Percentiles rank a stretch among this genome's conserved stretches.
These are phyloP conservation scores for Bocquillonia castaneifolia DNA, from an alignment of 441 rosid species.

Conservation along the genomic window DNA sequence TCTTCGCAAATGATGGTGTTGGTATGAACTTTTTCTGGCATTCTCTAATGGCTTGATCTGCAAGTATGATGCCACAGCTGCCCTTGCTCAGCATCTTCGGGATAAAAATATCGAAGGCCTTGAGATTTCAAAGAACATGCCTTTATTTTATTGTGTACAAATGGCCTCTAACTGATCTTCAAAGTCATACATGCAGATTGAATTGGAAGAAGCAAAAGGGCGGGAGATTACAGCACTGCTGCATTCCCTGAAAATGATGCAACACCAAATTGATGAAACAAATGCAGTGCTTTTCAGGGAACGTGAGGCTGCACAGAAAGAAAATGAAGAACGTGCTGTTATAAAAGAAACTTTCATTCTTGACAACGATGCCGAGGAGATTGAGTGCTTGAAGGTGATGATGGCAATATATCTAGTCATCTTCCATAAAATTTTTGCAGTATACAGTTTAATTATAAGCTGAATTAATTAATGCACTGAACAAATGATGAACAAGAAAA, in stretches of 20 bases:
- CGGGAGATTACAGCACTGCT: constrained; percentile 28
- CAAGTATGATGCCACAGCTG: constrained; percentile 11
- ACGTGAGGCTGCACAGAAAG: constrained; percentile 32
- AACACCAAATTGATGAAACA: constrained; percentile 32
- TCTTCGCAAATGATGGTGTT: background rate
- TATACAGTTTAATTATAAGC: background rate
- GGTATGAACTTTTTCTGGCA: background rate
- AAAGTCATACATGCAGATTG: constrained; percentile 24
- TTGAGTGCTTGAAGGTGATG: constrained; percentile 64
- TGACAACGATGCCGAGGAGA: constrained; percentile 33
- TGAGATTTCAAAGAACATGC: constrained; percentile 5
- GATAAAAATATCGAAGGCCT: background rate
- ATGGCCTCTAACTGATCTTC: constrained; percentile 12
- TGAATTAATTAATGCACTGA: constrained; percentile 1
- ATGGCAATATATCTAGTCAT: constrained; percentile 12
- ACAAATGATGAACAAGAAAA: background rate
- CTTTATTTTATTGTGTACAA: constrained; percentile 6
- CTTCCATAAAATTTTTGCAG: constrained; percentile 3
- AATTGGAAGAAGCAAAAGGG: constrained; percentile 28
- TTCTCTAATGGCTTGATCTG: constrained; percentile 10
- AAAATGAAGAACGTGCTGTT: constrained; percentile 22
- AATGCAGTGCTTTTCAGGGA: constrained; percentile 31
- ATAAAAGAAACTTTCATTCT: constrained; percentile 30
- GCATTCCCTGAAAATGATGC: constrained; percentile 28
- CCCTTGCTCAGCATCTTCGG: constrained; percentile 8